Evolutionary conservation across 2,329 filamentous ascomycete species (phyloP), one percentile per base, ranked within the genome.

Genomic region (Diaporthe sp.): DNA sequence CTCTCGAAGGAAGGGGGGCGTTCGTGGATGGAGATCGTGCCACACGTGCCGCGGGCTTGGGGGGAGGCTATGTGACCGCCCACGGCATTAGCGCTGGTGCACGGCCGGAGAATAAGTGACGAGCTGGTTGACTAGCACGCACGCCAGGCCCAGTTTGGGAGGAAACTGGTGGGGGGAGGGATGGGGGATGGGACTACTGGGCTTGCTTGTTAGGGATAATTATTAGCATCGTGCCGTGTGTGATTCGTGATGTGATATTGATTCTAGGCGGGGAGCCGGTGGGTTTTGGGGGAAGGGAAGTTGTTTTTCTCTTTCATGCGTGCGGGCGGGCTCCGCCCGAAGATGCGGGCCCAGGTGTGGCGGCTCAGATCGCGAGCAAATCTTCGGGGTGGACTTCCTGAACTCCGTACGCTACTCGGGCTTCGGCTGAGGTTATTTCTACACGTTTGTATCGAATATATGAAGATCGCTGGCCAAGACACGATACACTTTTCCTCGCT

Each of bases 41-140:
- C 30, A 52, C 45, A 67, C 64, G 64, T 40, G 64, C 64, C 45
- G 45, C 33, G 13, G 13, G 19, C 45, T 28, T 54, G 33, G 47
- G 15, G 47, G 15, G 8, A 67, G 38, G 38, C 47, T 66, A 40
- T 40, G 64, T 68, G 64, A 50, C 64, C 64, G 64, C 33, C 64
- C 64, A 19, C 47, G 64, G 64, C 64, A 68, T 68, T 68, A 68
- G 64, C 47, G 64, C 47, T 40, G 64, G 45, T 68, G 64, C 64
- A 68, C 64, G 64, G 64, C 64, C 64, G 64, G 64, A 68, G 64
- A 68, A 68, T 68, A 68, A 68, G 64, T 68, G 64, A 68, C 47
- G 64, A 54, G 64, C 64, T 68, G 33, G 33, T 28, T 28, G 13
- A 38, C 64, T 38, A 67, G 30, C 13, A 67, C 30, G 64, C 45